Conservation (phyloP, 2,329 filamentous ascomycete species). For the Dactylonectria estremocensis region DNA sequence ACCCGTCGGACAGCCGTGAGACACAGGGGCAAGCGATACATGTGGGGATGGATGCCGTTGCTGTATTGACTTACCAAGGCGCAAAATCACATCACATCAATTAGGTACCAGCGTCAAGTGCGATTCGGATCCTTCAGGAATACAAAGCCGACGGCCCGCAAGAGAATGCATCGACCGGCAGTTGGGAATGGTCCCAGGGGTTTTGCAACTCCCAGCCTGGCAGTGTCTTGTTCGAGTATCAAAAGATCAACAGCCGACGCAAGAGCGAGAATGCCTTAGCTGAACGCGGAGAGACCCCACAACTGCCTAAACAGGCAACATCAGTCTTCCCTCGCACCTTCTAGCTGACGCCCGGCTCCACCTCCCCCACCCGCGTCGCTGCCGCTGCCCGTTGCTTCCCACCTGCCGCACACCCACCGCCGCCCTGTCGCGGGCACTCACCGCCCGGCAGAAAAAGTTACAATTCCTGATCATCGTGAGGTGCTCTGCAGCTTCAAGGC, state of each 20-base stretch:
- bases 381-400: slow-evolving; percentile 19
- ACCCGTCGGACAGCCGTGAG: neutral
- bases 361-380: slow-evolving; percentile 14
- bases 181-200: neutral
- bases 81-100: neutral
- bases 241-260: neutral
- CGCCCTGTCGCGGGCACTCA: slow-evolving; percentile 32
- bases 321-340: slow-evolving; percentile 15
- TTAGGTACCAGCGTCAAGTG: neutral
- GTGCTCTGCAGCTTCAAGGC: slow-evolving; percentile 22
- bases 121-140: neutral
- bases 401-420: neutral
- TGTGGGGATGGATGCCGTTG: neutral
- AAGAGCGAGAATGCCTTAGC: slow-evolving; percentile 30
- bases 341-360: slow-evolving; percentile 26
- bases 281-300: slow-evolving; percentile 32
- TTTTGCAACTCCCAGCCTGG: neutral
- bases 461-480: slow-evolving; percentile 19
- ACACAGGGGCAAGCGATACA: slow-evolving; percentile 5
- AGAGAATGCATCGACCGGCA: neutral
- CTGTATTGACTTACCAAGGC: neutral
- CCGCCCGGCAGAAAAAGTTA: slow-evolving; percentile 54
- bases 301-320: slow-evolving; percentile 43
- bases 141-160: neutral
- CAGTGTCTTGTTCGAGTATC: neutral